Percentiles rank a stretch among this genome's conserved stretches.
phyloP scores from a whole-genome alignment of 768 basidiomycete species.

The Collybiopsis luxurians region DNA sequence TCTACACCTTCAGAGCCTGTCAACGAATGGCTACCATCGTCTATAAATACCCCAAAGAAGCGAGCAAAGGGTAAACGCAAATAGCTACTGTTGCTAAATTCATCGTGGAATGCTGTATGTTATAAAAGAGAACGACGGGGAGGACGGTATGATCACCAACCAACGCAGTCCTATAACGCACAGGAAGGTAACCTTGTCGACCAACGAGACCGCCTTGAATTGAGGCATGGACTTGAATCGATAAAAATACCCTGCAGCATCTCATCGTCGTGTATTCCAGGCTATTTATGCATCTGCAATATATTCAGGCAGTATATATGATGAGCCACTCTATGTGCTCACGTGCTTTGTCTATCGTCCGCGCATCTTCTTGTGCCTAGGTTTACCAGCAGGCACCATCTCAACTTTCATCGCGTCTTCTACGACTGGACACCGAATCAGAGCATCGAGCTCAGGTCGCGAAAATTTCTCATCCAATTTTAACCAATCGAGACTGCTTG shows the following conservation, averaged over 20 bases:
- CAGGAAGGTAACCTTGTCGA: neutral
- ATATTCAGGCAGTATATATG: neutral
- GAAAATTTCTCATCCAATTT: conserved; percentile 3
- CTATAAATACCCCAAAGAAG: conserved; percentile 40
- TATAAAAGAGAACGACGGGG: neutral
- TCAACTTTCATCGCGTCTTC: neutral
- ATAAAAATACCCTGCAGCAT: conserved; percentile 2
- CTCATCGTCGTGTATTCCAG: conserved; percentile 3
- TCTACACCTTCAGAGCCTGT: conserved; percentile 18
- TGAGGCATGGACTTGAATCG: neutral
- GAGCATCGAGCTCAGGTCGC: neutral
- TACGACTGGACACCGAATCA: conserved; percentile 1
- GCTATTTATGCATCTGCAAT: neutral
- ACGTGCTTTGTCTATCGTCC: neutral
- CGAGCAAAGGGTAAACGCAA: conserved; percentile 35
- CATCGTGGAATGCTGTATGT: neutral
- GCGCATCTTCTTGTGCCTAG: too few species aligned
- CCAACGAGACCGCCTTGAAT: conserved; percentile 2
- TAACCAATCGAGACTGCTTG: neutral
- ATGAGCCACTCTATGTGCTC: too few species aligned
- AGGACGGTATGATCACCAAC: neutral
- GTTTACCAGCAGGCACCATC: too few species aligned
- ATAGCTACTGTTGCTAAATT: conserved; percentile 7
- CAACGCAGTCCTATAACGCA: neutral
- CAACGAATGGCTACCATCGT: conserved; percentile 55